phyloP scores from a whole-genome alignment of 148 eudicot genomes.

The Fagopyrum homotropicum region DNA sequence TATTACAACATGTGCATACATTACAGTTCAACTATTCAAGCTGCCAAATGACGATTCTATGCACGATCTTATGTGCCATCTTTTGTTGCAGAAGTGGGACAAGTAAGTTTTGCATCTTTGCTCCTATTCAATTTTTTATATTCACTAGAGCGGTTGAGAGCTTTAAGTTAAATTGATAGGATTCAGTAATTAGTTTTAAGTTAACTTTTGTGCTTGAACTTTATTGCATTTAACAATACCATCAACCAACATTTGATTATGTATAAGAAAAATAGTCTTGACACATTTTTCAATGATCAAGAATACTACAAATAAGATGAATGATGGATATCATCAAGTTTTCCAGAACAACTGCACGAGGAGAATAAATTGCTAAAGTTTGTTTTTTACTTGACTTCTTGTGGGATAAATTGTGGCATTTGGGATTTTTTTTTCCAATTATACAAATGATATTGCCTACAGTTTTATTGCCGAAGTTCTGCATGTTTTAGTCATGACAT shows the following conservation, averaged over 20 bases:
- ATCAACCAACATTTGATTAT: background rate
- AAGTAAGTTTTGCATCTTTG: slow-evolving; percentile 31
- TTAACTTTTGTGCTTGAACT: background rate
- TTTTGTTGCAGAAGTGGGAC: slow-evolving; percentile 33
- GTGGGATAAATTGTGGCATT: too few relatives aligned
- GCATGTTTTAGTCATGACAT: background rate
- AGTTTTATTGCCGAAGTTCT: too few relatives aligned
- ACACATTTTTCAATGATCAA: too few relatives aligned
- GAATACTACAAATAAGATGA: too few relatives aligned
- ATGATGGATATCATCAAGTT: too few relatives aligned
- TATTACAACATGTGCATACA: slow-evolving; percentile 59
- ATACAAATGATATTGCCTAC: too few relatives aligned
- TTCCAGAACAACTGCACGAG: too few relatives aligned
- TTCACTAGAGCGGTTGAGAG: background rate
- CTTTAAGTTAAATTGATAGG: background rate
- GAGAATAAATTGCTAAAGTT: too few relatives aligned
- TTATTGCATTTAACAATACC: background rate
- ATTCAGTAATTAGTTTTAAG: background rate
- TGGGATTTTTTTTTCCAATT: too few relatives aligned
- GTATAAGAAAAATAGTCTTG: background rate
- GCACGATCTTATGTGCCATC: slow-evolving; percentile 55
- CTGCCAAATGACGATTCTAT: slow-evolving; percentile 53
- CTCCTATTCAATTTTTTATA: background rate
- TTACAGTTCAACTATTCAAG: slow-evolving; percentile 51
- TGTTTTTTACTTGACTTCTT: too few relatives aligned